Evolutionary conservation across 345 rosid species (phyloP).

Genomic region (Ailanthus altissimus): DNA sequence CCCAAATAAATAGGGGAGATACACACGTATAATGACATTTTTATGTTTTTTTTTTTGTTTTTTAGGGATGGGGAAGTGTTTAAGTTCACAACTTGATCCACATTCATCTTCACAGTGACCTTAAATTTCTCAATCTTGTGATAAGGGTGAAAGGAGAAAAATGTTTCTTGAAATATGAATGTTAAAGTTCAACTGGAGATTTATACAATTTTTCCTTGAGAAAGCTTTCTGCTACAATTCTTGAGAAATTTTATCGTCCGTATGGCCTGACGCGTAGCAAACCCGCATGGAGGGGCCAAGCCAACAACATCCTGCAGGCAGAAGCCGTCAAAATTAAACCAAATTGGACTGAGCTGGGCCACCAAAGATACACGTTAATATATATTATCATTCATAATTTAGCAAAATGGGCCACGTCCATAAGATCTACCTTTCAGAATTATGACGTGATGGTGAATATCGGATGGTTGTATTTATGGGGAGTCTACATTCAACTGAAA

Average conservation of each 20-base stretch:
- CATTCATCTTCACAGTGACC: not conserved
- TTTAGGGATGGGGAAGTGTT: too few relatives aligned
- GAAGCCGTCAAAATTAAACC: not conserved
- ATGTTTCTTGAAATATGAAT: too few relatives aligned
- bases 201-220: too few relatives aligned
- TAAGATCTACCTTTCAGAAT: too few relatives aligned
- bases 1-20: too few relatives aligned
- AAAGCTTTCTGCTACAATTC: not conserved
- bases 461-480: not conserved
- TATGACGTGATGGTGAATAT: slow-evolving; percentile 5
- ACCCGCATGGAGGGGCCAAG: not conserved
- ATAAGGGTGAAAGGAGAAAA: too few relatives aligned
- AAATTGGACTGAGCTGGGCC: not conserved
- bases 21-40: too few relatives aligned
- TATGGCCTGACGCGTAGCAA: not conserved
- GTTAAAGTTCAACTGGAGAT: too few relatives aligned
- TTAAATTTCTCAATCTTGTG: too few relatives aligned
- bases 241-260: not conserved
- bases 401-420: not conserved
- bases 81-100: too few relatives aligned
- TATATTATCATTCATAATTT: not conserved
- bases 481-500: slow-evolving; percentile 3
- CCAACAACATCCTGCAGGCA: not conserved
- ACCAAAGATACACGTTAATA: not conserved
- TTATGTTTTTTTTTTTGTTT: too few relatives aligned